Conservation (phyloP, 2,329 filamentous ascomycete genomes). For the Westerdykella sp. region DNA sequence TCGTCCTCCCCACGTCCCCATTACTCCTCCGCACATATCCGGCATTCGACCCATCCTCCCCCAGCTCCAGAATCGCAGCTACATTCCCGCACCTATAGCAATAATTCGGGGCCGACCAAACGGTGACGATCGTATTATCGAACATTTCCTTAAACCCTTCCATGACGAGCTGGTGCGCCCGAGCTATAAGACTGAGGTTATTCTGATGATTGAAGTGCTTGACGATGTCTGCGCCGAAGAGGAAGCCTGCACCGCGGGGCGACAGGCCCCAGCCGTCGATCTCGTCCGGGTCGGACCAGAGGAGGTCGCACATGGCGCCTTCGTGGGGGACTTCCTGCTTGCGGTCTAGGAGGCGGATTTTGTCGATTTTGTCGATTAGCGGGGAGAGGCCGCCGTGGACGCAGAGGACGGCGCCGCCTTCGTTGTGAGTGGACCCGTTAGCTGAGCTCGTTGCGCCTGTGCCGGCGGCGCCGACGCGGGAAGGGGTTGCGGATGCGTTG, state of each 20-base stretch:
- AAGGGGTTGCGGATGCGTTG: conserved; percentile 33
- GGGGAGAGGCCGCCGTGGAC: conserved; percentile 92
- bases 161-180: conserved; percentile 97
- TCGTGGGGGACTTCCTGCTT: conserved; percentile 99
- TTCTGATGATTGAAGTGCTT: conserved; percentile 94
- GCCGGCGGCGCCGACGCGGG: conserved; percentile 66
- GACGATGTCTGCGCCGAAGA: conserved; percentile 93
- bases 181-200: conserved; percentile 82
- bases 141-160: conserved; percentile 84
- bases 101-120: conserved; percentile 80
- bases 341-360: conserved; percentile 87
- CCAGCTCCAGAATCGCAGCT: conserved; percentile 86
- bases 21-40: conserved; percentile 52
- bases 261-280: conserved; percentile 96
- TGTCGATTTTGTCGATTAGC: conserved; percentile 87
- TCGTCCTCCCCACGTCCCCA: conserved; percentile 55
- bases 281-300: conserved; percentile 98
- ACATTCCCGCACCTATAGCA: conserved; percentile 55
- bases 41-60: conserved; percentile 63
- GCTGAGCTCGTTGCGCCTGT: conserved; percentile 70
- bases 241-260: conserved; percentile 87
- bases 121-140: conserved; percentile 83
- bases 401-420: conserved; percentile 82
- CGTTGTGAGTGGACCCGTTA: conserved; percentile 50
- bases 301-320: conserved; percentile 95